Evolutionary conservation across 2,329 filamentous ascomycete genomes (phyloP).

Genomic region (Penicillium palitans): DNA sequence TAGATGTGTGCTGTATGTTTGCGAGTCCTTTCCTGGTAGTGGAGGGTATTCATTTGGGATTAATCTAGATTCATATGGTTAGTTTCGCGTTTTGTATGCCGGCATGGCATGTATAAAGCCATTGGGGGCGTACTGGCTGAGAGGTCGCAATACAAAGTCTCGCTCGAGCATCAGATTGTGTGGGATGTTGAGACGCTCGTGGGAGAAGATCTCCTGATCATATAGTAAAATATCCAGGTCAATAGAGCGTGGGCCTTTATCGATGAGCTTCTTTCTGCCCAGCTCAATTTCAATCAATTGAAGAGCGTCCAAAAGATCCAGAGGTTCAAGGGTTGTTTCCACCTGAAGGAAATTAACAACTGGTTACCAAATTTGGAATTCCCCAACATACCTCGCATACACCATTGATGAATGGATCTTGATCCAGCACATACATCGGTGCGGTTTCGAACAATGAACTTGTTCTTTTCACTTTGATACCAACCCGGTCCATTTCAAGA

Average conservation of each 20-base stretch:
- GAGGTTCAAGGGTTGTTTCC: conserved; percentile 72
- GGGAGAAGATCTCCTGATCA: conserved; percentile 62
- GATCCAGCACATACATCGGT: conserved; percentile 93
- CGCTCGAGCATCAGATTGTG: conserved; percentile 83
- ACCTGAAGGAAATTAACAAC: conserved; percentile 55
- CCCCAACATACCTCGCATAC: conserved; percentile 73
- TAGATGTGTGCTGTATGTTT: conserved; percentile 39
- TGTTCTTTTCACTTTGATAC: conserved; percentile 73
- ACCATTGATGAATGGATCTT: conserved; percentile 86
- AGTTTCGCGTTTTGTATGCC: background rate
- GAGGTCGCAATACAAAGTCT: conserved; percentile 87
- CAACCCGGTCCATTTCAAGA: conserved; percentile 69
- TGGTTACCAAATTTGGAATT: background rate
- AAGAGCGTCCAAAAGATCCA: conserved; percentile 74
- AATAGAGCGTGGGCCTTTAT: conserved; percentile 93
- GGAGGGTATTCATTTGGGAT: conserved; percentile 44
- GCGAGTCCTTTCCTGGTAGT: conserved; percentile 24
- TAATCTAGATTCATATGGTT: conserved; percentile 32
- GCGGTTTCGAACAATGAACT: conserved; percentile 92
- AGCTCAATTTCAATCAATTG: conserved; percentile 80
- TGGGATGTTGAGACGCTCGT: conserved; percentile 77
- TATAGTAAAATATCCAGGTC: conserved; percentile 92
- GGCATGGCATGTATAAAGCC: background rate
- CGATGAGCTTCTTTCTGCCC: conserved; percentile 78
- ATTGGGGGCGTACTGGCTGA: conserved; percentile 54